phyloP scores from a whole-genome alignment of 495 filamentous ascomycete species.

The Aspergillus affinis region DNA sequence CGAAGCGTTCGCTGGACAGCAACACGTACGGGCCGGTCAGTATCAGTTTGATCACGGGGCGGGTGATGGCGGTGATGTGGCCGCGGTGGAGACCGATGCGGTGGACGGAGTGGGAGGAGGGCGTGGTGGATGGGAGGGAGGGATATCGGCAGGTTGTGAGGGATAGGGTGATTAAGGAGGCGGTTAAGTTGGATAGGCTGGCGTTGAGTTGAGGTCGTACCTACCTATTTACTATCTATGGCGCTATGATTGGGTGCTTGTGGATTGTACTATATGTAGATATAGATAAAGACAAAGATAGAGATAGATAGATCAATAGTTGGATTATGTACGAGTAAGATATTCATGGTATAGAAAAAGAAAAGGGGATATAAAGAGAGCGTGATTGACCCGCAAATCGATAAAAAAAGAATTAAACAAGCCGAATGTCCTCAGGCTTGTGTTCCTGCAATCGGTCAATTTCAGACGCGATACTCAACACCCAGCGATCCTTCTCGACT shows the following conservation, averaged over 20 bases:
- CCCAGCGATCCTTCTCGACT: slow-evolving; percentile 74
- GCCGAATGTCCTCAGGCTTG: slow-evolving; percentile 57
- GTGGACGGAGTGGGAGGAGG: slow-evolving; percentile 43
- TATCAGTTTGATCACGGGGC: slow-evolving; percentile 60
- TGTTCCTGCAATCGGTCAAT: slow-evolving; percentile 66
- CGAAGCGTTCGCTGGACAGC: slow-evolving; percentile 61
- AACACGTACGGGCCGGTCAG: slow-evolving; percentile 72
- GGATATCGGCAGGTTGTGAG: slow-evolving; percentile 43
- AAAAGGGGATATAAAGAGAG: not conserved
- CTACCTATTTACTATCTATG: too few relatives aligned
- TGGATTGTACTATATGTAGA: slow-evolving; percentile 4
- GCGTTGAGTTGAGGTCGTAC: slow-evolving; percentile 21
- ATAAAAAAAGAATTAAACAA: slow-evolving; percentile 35
- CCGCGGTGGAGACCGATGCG: slow-evolving; percentile 52
- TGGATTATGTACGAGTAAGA: slow-evolving; percentile 1
- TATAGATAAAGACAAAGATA: not conserved
- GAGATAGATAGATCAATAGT: not conserved
- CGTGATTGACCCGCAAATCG: not conserved
- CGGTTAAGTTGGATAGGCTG: slow-evolving; percentile 38
- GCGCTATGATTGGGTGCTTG: too few relatives aligned
- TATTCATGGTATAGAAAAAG: not conserved
- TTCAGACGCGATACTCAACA: slow-evolving; percentile 68
- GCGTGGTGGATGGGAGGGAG: slow-evolving; percentile 29
- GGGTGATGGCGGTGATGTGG: slow-evolving; percentile 60
- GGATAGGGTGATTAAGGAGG: slow-evolving; percentile 39